phyloP scores from a whole-genome alignment of 257 asterid species.

The Ehretia macrophylla region DNA sequence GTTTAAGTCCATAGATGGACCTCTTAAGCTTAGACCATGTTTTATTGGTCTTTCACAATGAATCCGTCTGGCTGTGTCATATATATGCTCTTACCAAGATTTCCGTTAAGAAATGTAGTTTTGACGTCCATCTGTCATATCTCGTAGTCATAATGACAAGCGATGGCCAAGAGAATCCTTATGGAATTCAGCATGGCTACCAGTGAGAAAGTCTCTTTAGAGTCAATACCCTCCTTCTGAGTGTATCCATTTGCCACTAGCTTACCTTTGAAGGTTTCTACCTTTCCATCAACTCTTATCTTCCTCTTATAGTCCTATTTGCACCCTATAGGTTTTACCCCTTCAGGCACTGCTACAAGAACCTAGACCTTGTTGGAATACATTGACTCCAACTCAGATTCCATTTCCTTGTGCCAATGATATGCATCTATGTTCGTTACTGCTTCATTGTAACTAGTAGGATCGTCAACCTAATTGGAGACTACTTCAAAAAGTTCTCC shows the following conservation, averaged over 20 bases:
- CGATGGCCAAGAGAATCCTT: not conserved
- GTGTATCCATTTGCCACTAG: not conserved
- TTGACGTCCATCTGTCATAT: not conserved
- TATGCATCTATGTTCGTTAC: too few relatives aligned
- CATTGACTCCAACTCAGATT: not conserved
- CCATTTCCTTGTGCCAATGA: not conserved
- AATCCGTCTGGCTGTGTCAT: not conserved
- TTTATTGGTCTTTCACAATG: not conserved
- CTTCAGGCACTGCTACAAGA: not conserved
- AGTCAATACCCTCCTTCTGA: not conserved
- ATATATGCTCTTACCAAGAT: not conserved
- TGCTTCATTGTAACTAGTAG: too few relatives aligned
- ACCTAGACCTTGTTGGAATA: not conserved
- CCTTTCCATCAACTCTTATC: not conserved
- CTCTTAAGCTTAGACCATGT: not conserved
- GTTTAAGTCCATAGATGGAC: constrained; percentile 2
- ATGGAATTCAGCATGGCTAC: not conserved
- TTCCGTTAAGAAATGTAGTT: not conserved
- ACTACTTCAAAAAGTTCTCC: too few relatives aligned
- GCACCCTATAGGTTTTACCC: not conserved
- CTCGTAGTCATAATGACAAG: not conserved
- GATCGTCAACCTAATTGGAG: too few relatives aligned
- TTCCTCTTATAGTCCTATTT: constrained; percentile 1
- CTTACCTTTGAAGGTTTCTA: constrained; percentile 3
- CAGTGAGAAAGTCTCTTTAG: not conserved